Evolutionary conservation across 345 rosid species (phyloP), one percentile per base, ranked within the genome.

Genomic region (Brassica rapa): DNA sequence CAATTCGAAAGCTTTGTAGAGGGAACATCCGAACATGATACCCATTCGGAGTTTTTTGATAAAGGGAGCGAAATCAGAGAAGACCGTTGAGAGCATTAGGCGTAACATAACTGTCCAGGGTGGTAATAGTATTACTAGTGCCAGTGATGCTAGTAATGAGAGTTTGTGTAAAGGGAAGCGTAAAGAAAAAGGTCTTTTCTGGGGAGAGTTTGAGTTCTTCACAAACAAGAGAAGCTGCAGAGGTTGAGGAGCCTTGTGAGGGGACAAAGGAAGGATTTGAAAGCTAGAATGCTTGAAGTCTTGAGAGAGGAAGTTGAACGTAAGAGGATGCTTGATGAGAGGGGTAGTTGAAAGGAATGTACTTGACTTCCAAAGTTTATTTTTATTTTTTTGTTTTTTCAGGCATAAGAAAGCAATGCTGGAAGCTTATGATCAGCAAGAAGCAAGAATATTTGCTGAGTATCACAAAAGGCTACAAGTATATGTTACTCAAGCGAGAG

Each of bases 361-460:
- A 24, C 25, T 24, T 24, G 25, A 24, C 25, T 24, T 24, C 25
- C 25, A 24, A 24, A 24, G 25, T 24, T 24, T 24, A 1, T 24
- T 24, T 24, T 1, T 46, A 1, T 49, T 49, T 11, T 51, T 14
- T 49, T 53, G 0, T 53, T 55, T 8, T 7, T 53, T 83, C 25
- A 24, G 25, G 74, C 83, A 91, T 81, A 92, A 88, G 72, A 97
- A 90, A 86, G 91, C 84, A 68, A 83, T 87, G 88, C 73, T 92
- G 84, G 98, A 92, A 79, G 88, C 97, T 62, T 94, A 91, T 83
- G 91, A 94, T 82, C 91, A 91, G 75, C 98, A 94, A 72, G 98
- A 95, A 68, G 93, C 91, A 39, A 89, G 89, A 80, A 88, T 94
- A 80, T 92, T 92, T 86, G 87, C 86, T 0, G 98, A 92, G 82